Percentiles rank a stretch among this genome's conserved stretches.
Evolutionary conservation across 768 basidiomycete genomes (phyloP).

Genomic region (Dioszegia crocea): DNA sequence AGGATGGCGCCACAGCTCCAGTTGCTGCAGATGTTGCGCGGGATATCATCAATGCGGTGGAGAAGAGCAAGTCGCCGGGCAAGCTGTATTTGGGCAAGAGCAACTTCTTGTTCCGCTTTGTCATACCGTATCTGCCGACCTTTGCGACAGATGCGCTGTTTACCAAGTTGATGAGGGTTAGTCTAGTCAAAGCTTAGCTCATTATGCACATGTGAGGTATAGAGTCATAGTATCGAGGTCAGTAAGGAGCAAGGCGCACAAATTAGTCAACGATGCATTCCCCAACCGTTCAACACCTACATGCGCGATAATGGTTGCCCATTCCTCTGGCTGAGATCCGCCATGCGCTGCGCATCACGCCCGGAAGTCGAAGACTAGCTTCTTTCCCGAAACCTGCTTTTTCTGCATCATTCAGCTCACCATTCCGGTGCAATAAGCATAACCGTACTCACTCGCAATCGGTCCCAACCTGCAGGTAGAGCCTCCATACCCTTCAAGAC

Average conservation of each 20-base stretch:
- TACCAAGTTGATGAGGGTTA: neutral
- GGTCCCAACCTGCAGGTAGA: constrained; percentile 9
- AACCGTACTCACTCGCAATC: neutral
- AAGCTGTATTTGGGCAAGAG: neutral
- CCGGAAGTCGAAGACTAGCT: constrained; percentile 28
- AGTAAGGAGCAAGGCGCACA: no score
- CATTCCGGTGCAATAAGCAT: neutral
- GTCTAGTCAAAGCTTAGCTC: neutral
- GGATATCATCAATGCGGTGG: constrained; percentile 1
- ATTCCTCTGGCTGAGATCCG: no score
- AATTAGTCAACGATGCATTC: no score
- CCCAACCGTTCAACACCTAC: no score
- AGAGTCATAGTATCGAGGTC: no score
- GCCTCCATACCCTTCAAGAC: constrained; percentile 22
- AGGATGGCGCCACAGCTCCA: neutral
- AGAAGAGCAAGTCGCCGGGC: neutral
- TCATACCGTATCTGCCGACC: neutral
- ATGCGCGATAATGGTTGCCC: no score
- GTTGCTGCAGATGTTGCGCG: neutral
- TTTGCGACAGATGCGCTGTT: neutral
- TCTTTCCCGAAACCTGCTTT: constrained; percentile 31
- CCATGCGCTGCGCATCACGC: no score
- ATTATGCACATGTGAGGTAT: no score
- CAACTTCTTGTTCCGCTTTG: neutral
- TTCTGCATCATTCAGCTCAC: neutral